These are phyloP conservation scores for Talaromyces liani DNA, from an alignment of 495 filamentous ascomycete species.

Conservation along the genomic window DNA sequence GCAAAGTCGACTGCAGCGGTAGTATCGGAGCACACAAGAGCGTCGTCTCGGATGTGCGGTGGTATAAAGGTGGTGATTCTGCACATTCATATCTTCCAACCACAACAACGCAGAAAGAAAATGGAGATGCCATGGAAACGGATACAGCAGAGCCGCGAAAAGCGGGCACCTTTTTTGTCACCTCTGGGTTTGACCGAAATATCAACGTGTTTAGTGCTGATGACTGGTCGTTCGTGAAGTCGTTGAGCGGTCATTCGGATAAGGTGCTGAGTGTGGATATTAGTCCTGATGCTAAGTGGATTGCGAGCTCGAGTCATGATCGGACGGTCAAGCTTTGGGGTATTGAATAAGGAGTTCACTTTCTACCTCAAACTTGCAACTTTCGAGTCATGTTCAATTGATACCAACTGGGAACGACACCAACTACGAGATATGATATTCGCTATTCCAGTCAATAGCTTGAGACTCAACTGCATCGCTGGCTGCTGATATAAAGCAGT, in stretches of 20 bases:
- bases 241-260: slow-evolving; percentile 80
- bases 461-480: background rate
- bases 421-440: background rate
- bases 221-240: slow-evolving; percentile 88
- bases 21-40: slow-evolving; percentile 87
- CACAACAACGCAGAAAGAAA: slow-evolving; percentile 49
- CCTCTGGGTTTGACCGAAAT: slow-evolving; percentile 87
- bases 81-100: slow-evolving; percentile 48
- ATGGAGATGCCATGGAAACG: slow-evolving; percentile 40
- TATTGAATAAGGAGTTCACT: slow-evolving; percentile 53
- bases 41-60: slow-evolving; percentile 85
- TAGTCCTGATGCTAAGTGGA: slow-evolving; percentile 77
- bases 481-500: background rate
- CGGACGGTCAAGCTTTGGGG: slow-evolving; percentile 96
- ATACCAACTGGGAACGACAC: background rate
- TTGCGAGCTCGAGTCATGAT: slow-evolving; percentile 88
- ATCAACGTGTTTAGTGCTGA: slow-evolving; percentile 94
- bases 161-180: slow-evolving; percentile 84
- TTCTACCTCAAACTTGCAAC: background rate
- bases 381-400: background rate
- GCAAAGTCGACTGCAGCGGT: slow-evolving; percentile 74
- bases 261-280: slow-evolving; percentile 88
- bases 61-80: slow-evolving; percentile 80
- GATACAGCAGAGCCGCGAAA: slow-evolving; percentile 43
- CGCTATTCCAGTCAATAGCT: background rate